A percentile compares a stretch with the other conserved stretches of the same genome.
phyloP scores from a whole-genome alignment of 2,329 filamentous ascomycete species.

The Aureobasidium melanogenum region DNA sequence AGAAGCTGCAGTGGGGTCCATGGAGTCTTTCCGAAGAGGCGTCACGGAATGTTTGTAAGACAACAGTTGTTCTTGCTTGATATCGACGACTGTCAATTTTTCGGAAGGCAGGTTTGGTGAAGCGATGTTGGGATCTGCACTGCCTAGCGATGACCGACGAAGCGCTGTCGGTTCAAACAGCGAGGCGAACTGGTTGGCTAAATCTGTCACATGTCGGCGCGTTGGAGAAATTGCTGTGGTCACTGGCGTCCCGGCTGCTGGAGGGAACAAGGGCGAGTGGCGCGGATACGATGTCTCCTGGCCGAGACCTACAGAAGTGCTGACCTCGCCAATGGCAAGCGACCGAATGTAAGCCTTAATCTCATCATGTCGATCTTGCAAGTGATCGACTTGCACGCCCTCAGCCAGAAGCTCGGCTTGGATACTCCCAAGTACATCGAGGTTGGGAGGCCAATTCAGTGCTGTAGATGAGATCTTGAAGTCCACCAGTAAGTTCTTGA shows the following conservation, averaged over 20 bases:
- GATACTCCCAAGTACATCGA: background rate
- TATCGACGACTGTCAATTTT: background rate
- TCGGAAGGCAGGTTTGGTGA: background rate
- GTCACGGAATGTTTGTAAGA: background rate
- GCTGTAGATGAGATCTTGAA: background rate
- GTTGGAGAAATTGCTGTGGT: background rate
- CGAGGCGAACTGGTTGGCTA: background rate
- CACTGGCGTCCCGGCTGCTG: too few relatives aligned
- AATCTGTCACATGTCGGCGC: background rate
- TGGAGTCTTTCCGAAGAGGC: background rate
- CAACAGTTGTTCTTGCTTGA: too few relatives aligned
- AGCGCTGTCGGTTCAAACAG: background rate
- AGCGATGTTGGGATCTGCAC: background rate
- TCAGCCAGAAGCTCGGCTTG: conserved; percentile 2
- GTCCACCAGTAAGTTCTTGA: background rate
- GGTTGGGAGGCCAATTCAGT: background rate
- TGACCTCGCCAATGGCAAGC: background rate
- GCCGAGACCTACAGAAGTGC: too few relatives aligned
- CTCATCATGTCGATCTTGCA: background rate
- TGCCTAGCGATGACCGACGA: background rate
- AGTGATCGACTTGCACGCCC: background rate
- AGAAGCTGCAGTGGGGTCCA: background rate
- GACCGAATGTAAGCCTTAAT: background rate
- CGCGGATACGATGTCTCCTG: background rate
- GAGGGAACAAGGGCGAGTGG: too few relatives aligned